Base-by-base conservation (phyloP, 1,284 basidiomycete genomes). In the Moniliophthora roreri region DNA sequence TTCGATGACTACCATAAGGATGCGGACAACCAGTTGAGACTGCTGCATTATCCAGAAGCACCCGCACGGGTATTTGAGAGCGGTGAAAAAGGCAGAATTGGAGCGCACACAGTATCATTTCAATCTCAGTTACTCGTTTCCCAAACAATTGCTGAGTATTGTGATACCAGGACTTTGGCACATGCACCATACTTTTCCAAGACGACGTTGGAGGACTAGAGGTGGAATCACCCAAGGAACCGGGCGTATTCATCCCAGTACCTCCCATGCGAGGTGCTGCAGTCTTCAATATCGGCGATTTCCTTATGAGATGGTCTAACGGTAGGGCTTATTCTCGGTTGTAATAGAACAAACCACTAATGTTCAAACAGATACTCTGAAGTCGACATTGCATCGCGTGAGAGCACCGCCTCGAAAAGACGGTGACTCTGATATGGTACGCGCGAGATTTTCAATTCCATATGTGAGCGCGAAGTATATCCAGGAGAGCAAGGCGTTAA, bases 201-300 rank as follows among this genome's bases (percentile, higher is more conserved):
- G 83, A 85, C 58, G 68, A 77, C 15, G 72, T 78, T 2, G 81
- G 82, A 1, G 84, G 84, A 0, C 69, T 86, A 4, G 82, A 87
- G 60, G 76, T 85, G 0, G 81, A 85, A 63, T 74, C 80, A 60
- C 79, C 80, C 0, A 66, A 70, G 10, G 58, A 62, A 5, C 75
- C 77, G 1, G 80, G 77, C 2, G 55, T 60, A 1, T 85, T 82
- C 60, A 62, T 80, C 71, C 69, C 75, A 21, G 80, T 76, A 4
- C 70, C 74, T 2, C 79, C 80, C 0, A 62, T 84, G 1, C 69
- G 75, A 5, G 78, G 76, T 3, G 73, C 80, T 0, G 66, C 84
- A 18, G 69, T 83, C n/a, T 78, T 85, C 48, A 85, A 85, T 60
- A 81, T 81, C 2, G 82, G 80, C 3, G 81, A 84, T 60, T 78